Evolutionary conservation across 352 stramenopile species (phyloP), one percentile per base, ranked within the genome.

Genomic region (Globisporangium spinosum): DNA sequence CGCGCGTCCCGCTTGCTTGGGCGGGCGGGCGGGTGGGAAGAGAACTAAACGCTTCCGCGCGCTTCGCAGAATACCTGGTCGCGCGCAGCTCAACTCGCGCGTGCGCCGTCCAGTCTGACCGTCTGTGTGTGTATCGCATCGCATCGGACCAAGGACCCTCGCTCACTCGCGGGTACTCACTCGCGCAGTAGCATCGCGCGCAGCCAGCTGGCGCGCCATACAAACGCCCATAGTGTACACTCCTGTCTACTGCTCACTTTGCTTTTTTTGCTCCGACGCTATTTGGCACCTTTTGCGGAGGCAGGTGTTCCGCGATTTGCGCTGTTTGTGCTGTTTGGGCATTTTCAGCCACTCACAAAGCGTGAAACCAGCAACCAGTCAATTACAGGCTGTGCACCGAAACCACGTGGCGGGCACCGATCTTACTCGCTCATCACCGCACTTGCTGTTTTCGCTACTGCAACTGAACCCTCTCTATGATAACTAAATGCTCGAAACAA

Each of bases 361-460:
- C 40, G 58, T 5, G 22, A 64, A 38, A 22, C 15, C 9, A 2
- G 1, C 12, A 61, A 61, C 2, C 32, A 64, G 35, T 38, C 58
- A 64, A 64, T 64, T 59, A 29, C 54, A 22, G 7, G 54, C 15
- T 22, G 54, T 59, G 54, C 54, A 59, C 23, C 23, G 54, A 64
- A 38, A 64, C 22, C 58, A 35, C 27, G 13, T 64, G 58, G 35
- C 22, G 35, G 20, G 55, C 15, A 6, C 15, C 15, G 40, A 49
- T 49, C 40, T 22, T 25, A 10, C 15, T 13, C 54, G 12, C 54
- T 40, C 27, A 17, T 43, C 20, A 15, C 23, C 2, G 1, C 22
- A 43, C 29, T 60, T 60, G 47, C 47, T 55, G 47, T 32, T 55
- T 55, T 55, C 47, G 17, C n/a, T 8, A 23, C 7, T 55, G 15